Evolutionary conservation across 2,329 filamentous ascomycete species (phyloP).

Genomic region (Lasiodiplodia sp.): DNA sequence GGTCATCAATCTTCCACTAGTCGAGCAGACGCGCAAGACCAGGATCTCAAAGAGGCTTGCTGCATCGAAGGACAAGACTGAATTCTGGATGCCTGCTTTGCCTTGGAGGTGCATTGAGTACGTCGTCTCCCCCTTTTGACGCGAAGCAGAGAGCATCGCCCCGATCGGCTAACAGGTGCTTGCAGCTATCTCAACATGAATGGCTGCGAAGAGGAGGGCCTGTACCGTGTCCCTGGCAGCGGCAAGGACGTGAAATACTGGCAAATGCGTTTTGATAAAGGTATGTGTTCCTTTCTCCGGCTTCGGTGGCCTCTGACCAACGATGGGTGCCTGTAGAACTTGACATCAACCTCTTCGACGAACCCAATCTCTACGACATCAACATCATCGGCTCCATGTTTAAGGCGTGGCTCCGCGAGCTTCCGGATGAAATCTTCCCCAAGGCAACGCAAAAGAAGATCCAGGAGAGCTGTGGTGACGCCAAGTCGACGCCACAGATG

Average conservation of each 20-base stretch:
- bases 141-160: background rate
- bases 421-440: constrained; percentile 94
- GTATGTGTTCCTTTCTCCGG: constrained; percentile 53
- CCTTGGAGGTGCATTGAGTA: constrained; percentile 94
- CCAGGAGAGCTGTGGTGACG: constrained; percentile 77
- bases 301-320: background rate
- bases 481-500: constrained; percentile 81
- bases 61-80: constrained; percentile 90
- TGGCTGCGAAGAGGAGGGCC: constrained; percentile 88
- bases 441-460: constrained; percentile 83
- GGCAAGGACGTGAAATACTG: constrained; percentile 91
- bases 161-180: constrained; percentile 11
- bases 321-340: constrained; percentile 62
- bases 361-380: constrained; percentile 89
- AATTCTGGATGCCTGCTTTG: constrained; percentile 98
- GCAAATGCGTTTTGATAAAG: constrained; percentile 88
- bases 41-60: constrained; percentile 90
- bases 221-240: constrained; percentile 92
- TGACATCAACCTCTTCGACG: constrained; percentile 89
- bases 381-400: constrained; percentile 97
- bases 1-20: constrained; percentile 83
- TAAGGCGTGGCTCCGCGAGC: constrained; percentile 91
- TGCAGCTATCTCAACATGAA: constrained; percentile 86
- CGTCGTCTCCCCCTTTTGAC: constrained; percentile 39
- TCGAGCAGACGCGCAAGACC: constrained; percentile 89